A percentile compares a stretch with the other conserved stretches of the same genome.
phyloP scores from a whole-genome alignment of 2,329 filamentous ascomycete genomes.

The Aspergillus thermomutatus region DNA sequence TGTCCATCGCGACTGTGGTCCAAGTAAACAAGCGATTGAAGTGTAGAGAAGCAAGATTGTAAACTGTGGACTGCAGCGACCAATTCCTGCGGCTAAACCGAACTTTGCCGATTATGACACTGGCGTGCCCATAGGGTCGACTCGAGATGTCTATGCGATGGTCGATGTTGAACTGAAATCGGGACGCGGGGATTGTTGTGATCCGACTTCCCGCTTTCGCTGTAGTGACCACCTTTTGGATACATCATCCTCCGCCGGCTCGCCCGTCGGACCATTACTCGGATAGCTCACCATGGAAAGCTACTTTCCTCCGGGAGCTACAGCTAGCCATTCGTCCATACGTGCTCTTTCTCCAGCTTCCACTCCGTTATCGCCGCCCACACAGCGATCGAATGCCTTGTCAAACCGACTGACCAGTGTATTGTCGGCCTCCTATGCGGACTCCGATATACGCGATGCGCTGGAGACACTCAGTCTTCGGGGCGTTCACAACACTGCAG shows the following conservation, averaged over 20 bases:
- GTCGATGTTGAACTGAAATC: background rate
- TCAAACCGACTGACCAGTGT: constrained; percentile 79
- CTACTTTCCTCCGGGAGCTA: constrained; percentile 27
- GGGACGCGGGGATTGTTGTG: background rate
- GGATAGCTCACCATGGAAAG: constrained; percentile 28
- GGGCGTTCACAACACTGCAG: constrained; percentile 68
- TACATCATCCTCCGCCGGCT: constrained; percentile 5
- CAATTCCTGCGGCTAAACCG: background rate
- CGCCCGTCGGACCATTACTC: constrained; percentile 2
- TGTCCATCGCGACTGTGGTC: constrained; percentile 24
- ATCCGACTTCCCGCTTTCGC: constrained; percentile 8
- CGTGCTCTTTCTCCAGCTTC: constrained; percentile 21
- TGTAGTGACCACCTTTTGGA: constrained; percentile 16
- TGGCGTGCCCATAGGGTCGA: background rate
- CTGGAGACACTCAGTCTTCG: constrained; percentile 73
- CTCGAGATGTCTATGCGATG: background rate
- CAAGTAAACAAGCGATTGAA: constrained; percentile 10
- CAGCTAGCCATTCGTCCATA: constrained; percentile 21
- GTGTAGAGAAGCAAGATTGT: background rate
- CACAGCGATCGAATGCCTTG: constrained; percentile 59
- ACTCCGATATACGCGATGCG: constrained; percentile 85
- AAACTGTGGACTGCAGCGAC: background rate
- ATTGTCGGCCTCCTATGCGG: constrained; percentile 87
- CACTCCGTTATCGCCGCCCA: constrained; percentile 29
- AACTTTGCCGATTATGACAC: background rate